phyloP scores from a whole-genome alignment of 768 basidiomycete genomes.

The Phlebiopsis gigantea region DNA sequence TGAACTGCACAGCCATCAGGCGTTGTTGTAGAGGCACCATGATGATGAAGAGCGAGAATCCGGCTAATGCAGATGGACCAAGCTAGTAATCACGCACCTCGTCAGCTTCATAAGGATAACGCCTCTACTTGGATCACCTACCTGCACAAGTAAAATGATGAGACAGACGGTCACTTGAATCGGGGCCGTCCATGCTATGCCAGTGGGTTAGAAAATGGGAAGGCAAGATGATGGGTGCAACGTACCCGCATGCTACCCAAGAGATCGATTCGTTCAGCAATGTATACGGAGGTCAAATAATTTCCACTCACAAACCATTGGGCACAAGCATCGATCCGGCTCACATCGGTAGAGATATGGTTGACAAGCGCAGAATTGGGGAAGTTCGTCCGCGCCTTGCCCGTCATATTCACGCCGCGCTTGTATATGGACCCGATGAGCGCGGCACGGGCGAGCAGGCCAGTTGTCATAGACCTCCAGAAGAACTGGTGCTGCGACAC shows the following conservation, averaged over 20 bases:
- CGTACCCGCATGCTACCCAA: conserved; percentile 34
- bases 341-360: conserved; percentile 64
- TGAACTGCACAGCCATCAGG: conserved; percentile 55
- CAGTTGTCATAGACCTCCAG: conserved; percentile 63
- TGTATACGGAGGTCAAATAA: not conserved
- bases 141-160: conserved; percentile 54
- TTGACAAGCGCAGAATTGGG: conserved; percentile 58
- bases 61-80: conserved; percentile 65
- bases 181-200: conserved; percentile 59
- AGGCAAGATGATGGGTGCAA: not conserved
- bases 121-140: conserved; percentile 20
- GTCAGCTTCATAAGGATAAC: not conserved
- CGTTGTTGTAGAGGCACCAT: conserved; percentile 60
- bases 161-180: conserved; percentile 59
- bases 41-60: conserved; percentile 60
- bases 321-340: conserved; percentile 53
- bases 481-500: conserved; percentile 71
- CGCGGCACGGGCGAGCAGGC: conserved; percentile 59
- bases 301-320: conserved; percentile 63
- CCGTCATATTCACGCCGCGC: conserved; percentile 59
- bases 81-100: conserved; percentile 35
- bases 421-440: conserved; percentile 70
- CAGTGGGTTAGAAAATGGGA: not conserved
- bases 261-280: not conserved
- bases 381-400: conserved; percentile 56